Evolutionary conservation across 1,284 basidiomycete genomes (phyloP), one percentile per base, ranked within the genome.

Genomic region (Ceratobasidium sp.): DNA sequence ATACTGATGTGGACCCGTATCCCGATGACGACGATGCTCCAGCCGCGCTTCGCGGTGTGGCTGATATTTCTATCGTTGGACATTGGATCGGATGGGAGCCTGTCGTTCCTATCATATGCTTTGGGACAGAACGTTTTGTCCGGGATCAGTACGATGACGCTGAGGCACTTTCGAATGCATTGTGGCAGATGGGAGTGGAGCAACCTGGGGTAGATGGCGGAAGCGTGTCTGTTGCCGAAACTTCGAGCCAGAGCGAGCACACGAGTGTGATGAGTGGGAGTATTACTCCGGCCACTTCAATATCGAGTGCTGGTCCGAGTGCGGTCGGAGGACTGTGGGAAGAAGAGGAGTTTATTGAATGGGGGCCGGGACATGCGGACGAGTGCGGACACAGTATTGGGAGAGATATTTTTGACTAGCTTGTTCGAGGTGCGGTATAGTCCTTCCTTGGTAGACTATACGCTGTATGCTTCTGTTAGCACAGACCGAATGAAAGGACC

Each of bases 31-130:
- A 66, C 21, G 49, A 66, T 9, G 63, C 50, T 1, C 44, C 46
- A 9, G 26, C 21, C 3, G 38, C 43, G 11, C 47, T 66, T 6
- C 26, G 26, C 9, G 63, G 38, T 13, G 63, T 66, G 63, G 63
- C 63, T 18, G 63, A 66, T 35, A 47, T 66, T 28, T 47, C 63
- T 47, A n/a, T 66, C 4, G 49, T 49, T 26, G 63, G 63, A 52
- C 63, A 66, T 66, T 66, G 63, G 63, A 66, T 66, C 47, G 63
- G 63, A 6, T 66, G 63, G 63, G 47, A 66, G 21, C 63, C 63
- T 47, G 43, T 23, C 32, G 26, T 26, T 35, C 63, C 63, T 47
- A 66, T 66, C 47, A 47, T 66, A 49, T 66, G 63, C 35, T 66
- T 66, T 32, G 63, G 63, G 4, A 11, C 63, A 32, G 63, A 66